These are phyloP conservation scores for Ophiocordyceps unilateralis DNA, from an alignment of 2,329 filamentous ascomycete species.

Conservation along the genomic window DNA sequence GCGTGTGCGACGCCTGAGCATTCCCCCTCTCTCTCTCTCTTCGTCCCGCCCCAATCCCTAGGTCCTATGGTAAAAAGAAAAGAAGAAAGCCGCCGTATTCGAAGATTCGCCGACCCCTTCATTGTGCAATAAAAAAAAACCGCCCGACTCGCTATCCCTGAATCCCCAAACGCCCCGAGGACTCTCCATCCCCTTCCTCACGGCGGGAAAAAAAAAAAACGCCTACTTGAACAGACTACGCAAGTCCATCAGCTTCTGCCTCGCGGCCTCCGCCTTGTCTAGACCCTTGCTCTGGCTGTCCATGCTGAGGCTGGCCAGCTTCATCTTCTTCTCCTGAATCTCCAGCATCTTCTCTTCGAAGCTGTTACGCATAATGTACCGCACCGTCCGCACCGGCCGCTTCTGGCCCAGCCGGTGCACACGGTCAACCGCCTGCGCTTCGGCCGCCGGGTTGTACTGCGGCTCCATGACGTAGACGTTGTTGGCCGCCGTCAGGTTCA, in stretches of 20 bases:
- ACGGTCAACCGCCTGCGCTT: conserved; percentile 86
- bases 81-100: too few relatives aligned
- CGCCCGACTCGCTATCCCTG: neutral
- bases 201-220: neutral
- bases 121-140: too few relatives aligned
- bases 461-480: conserved; percentile 96
- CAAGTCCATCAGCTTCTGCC: conserved; percentile 42
- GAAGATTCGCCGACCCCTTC: neutral
- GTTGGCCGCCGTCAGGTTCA: conserved; percentile 76
- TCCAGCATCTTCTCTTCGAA: conserved; percentile 91
- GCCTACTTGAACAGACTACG: conserved; percentile 37
- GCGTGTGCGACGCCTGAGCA: too few relatives aligned
- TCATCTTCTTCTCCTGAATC: conserved; percentile 83
- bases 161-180: neutral
- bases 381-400: conserved; percentile 68
- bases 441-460: conserved; percentile 89
- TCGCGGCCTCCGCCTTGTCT: conserved; percentile 36
- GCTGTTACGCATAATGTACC: conserved; percentile 78
- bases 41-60: too few relatives aligned
- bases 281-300: conserved; percentile 39
- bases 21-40: too few relatives aligned
- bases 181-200: conserved; percentile 2
- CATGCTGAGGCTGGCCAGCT: conserved; percentile 76
- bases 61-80: too few relatives aligned
- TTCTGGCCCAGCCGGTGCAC: conserved; percentile 85